Evolutionary conservation across 495 filamentous ascomycete genomes (phyloP), one percentile per base, ranked within the genome.

Genomic region (Peziza echinospora): DNA sequence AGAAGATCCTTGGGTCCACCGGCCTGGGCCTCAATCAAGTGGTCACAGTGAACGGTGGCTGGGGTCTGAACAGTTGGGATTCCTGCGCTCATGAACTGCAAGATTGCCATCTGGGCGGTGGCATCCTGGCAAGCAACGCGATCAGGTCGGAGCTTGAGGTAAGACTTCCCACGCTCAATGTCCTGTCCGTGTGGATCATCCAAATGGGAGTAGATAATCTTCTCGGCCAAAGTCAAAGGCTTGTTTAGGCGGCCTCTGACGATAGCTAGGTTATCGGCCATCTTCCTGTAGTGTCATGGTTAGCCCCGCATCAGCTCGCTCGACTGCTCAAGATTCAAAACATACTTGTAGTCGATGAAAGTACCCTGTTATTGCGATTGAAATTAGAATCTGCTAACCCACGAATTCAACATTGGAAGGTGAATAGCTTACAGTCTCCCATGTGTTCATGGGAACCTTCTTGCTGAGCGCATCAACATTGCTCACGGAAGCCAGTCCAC

Each of bases 71-170:
- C 91, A 28, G 79, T 78, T 49, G 82, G 79, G 79, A 97, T 83
- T 62, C 85, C 85, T 51, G 91, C 89, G 44, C 83, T 92, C 85
- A 97, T 97, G 72, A 97, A 97, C 71, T 97, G 89, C 43, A 97
- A 73, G 59, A 97, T 93, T 53, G 89, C 89, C 91, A 96, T 97
- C 75, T 97, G 89, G 50, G 89, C 89, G 23, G 91, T 97, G 55
- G 89, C 89, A 76, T 97, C 89, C 72, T 97, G 89, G 72, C 87
- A 94, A 68, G 91, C 91, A 57, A 97, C 91, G 65, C 89, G 82
- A 64, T 97, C 89, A 39, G 91, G 91, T 46, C 89, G 82, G 50
- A 97, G 76, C 67, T 82, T 91, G 47, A 97, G 78, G 70, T 97
- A 96, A 47, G 83, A 93, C 51, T 74, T 77, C 54, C 89, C 89